These are phyloP conservation scores for Globisporangium irregulare DNA, from an alignment of 352 stramenopile species.

Conservation along the genomic window DNA sequence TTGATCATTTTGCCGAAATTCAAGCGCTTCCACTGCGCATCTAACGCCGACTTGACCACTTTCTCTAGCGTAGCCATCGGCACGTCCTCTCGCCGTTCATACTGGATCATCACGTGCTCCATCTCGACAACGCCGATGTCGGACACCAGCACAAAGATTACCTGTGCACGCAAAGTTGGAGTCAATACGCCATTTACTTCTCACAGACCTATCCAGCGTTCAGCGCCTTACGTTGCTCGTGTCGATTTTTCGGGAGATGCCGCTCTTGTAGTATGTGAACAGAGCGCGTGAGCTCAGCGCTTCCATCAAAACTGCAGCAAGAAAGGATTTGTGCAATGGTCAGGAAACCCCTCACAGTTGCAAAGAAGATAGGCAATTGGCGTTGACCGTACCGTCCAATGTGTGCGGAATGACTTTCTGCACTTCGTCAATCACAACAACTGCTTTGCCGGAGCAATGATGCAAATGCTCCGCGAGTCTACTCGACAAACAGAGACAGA, in stretches of 20 bases:
- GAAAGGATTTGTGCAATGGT: neutral
- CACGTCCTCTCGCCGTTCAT: conserved; percentile 67
- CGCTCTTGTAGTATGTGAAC: conserved; percentile 77
- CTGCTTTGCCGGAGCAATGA: conserved; percentile 79
- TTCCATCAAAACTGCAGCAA: conserved; percentile 61
- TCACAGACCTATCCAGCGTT: neutral
- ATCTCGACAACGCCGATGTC: conserved; percentile 86
- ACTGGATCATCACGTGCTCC: conserved; percentile 84
- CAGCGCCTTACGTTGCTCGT: conserved; percentile 60
- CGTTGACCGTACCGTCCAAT: conserved; percentile 54
- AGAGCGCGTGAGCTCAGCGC: conserved; percentile 65
- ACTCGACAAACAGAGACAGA: neutral
- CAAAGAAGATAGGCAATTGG: neutral
- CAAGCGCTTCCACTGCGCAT: conserved; percentile 85
- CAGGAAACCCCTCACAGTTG: neutral
- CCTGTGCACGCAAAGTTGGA: conserved; percentile 29
- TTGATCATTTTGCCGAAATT: conserved; percentile 90
- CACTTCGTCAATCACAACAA: conserved; percentile 91
- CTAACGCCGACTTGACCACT: conserved; percentile 73
- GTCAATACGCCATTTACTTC: neutral
- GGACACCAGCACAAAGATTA: conserved; percentile 90
- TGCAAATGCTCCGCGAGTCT: conserved; percentile 81
- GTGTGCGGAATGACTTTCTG: conserved; percentile 90
- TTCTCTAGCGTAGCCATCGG: conserved; percentile 60
- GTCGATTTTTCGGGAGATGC: conserved; percentile 64